These are phyloP conservation scores for Wallacemonas sp. DNA, from an alignment of 208 protist genomes.

Conservation along the genomic window DNA sequence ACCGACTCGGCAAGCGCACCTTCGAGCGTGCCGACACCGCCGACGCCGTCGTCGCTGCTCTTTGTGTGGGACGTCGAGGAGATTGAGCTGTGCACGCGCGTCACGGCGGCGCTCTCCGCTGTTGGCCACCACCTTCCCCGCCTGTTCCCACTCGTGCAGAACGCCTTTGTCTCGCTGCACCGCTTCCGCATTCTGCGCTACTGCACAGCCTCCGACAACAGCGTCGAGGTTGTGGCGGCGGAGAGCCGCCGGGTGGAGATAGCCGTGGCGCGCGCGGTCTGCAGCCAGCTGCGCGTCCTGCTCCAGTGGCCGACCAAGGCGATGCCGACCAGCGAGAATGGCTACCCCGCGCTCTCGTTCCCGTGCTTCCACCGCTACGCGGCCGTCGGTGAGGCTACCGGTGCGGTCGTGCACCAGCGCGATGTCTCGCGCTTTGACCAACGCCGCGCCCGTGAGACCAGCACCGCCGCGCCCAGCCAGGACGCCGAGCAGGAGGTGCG, in stretches of 20 bases:
- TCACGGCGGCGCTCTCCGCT: conserved; percentile 39
- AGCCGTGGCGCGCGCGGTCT: conserved; percentile 28
- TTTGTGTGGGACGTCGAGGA: conserved; percentile 70
- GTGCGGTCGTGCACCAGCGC: conserved; percentile 8
- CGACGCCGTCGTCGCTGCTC: neutral
- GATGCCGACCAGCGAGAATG: conserved; percentile 5
- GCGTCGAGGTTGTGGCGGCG: neutral
- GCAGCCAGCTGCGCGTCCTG: conserved; percentile 36
- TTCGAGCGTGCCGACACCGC: too few relatives aligned
- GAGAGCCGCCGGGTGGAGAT: conserved; percentile 25
- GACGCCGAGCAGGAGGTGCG: neutral
- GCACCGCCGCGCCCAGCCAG: neutral
- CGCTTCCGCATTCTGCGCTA: conserved; percentile 23
- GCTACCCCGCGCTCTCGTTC: conserved; percentile 15
- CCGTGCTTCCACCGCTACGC: conserved; percentile 13
- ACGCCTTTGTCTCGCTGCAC: conserved; percentile 44
- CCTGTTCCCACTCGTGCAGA: conserved; percentile 49
- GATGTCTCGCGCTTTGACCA: neutral
- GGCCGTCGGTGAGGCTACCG: neutral
- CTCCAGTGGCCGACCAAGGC: conserved; percentile 25
- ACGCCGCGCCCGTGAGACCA: neutral
- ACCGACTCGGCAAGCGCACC: too few relatives aligned
- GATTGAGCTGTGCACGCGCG: conserved; percentile 43
- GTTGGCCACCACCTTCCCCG: conserved; percentile 30
- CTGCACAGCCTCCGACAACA: conserved; percentile 16